A percentile compares a stretch with the other conserved stretches of the same genome.
These are phyloP conservation scores for Poteriospumella lacustris DNA, from an alignment of 108 stramenopile genomes.

Conservation along the genomic window DNA sequence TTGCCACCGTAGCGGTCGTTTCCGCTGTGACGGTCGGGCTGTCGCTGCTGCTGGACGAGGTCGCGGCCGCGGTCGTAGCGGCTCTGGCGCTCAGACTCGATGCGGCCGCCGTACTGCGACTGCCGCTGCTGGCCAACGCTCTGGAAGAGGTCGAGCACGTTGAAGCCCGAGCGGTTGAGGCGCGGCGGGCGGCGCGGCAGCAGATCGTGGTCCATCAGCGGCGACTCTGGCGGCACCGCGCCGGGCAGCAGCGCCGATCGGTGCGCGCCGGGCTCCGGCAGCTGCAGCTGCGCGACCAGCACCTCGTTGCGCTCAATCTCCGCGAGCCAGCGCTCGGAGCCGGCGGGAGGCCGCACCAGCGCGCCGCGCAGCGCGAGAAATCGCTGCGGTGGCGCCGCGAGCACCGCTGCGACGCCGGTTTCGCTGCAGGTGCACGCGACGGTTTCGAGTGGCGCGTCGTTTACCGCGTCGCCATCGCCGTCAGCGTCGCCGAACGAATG, in stretches of 20 bases:
- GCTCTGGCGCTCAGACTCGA: too few species aligned
- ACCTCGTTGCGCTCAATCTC: not conserved
- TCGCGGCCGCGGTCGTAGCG: too few species aligned
- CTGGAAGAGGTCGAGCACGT: slow-evolving; percentile 9
- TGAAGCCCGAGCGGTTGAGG: slow-evolving; percentile 1
- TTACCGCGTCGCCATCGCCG: not conserved
- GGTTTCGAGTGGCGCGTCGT: not conserved
- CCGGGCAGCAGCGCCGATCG: not conserved
- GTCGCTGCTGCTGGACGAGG: too few species aligned
- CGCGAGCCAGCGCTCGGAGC: not conserved
- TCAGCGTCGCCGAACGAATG: not conserved
- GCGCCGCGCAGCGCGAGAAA: not conserved
- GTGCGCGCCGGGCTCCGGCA: not conserved
- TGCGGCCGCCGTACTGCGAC: too few species aligned
- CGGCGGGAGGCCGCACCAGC: not conserved
- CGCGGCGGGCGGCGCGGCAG: slow-evolving; percentile 10
- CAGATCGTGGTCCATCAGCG: not conserved
- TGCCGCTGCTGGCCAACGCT: too few species aligned
- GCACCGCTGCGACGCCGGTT: not conserved
- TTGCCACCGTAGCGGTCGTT: too few species aligned
- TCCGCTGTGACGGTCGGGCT: too few species aligned
- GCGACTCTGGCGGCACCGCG: not conserved
- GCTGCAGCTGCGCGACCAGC: not conserved
- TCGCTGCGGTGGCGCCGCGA: not conserved
- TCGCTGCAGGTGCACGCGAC: too few species aligned